phyloP scores from a whole-genome alignment of 192 early-diverging fungal species.

The Coemansia sp. region DNA sequence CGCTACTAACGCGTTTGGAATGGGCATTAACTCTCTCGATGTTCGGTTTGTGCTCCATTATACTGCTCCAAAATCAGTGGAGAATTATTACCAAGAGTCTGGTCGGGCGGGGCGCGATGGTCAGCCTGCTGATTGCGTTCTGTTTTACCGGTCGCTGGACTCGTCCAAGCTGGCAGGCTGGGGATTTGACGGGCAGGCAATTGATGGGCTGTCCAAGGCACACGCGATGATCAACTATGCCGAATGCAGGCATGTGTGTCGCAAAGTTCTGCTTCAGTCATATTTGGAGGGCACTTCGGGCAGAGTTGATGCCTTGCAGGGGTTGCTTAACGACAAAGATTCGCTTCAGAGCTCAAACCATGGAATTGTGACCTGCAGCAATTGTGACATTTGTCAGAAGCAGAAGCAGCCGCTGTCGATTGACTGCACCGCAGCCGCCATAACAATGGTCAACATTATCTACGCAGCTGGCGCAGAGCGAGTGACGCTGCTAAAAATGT shows the following conservation, averaged over 20 bases:
- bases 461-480: conserved; percentile 25
- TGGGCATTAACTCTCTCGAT: conserved; percentile 56
- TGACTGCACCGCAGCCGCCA: conserved; percentile 49
- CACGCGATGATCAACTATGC: conserved; percentile 64
- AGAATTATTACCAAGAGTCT: conserved; percentile 73
- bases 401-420: conserved; percentile 28
- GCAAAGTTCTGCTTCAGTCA: conserved; percentile 60
- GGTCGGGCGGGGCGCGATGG: conserved; percentile 77
- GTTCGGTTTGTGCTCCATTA: conserved; percentile 57
- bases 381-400: conserved; percentile 27
- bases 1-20: conserved; percentile 56
- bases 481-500: conserved; percentile 35
- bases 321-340: not conserved
- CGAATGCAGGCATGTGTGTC: conserved; percentile 62
- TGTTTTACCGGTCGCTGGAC: conserved; percentile 68
- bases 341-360: not conserved
- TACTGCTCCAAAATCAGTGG: conserved; percentile 52
- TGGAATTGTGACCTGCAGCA: conserved; percentile 50
- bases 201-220: conserved; percentile 60
- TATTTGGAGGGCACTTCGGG: conserved; percentile 49
- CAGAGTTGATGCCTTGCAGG: conserved; percentile 35
- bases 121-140: conserved; percentile 62
- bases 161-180: conserved; percentile 61
- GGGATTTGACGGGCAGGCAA: conserved; percentile 56
- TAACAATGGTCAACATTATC: conserved; percentile 28